Evolutionary conservation across 768 basidiomycete species (phyloP), one percentile per base, ranked within the genome.

Genomic region (Lentinus tigrinus): DNA sequence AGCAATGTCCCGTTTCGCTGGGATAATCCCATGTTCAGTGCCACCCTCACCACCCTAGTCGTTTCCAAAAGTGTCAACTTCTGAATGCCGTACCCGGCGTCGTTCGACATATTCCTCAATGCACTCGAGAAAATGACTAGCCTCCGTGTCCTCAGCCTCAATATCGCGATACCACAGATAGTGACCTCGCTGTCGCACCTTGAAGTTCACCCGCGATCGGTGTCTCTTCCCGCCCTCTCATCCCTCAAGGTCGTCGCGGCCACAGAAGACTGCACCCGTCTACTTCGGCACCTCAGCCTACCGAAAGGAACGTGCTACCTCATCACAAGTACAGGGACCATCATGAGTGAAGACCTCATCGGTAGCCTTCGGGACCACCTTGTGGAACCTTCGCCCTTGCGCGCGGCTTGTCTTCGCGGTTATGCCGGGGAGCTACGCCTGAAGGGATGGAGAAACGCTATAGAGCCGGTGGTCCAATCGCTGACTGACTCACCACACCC

Each of bases 151-250:
- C 19, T 58, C 9, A 46, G 48, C 2, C 52, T 58, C 2, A 46
- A 58, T 7, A 31, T 48, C 14, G 44, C 57, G 17, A 48, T 58
- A 14, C 57, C 57, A 37, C 50, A 37, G 26, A 28, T 58, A 3
- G 44, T 36, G 6, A 44, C 19, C 10, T 42, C 37, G 14, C 11
- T 38, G 1, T 38, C 8, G 9, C 27, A 50, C 2, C 36, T 58
- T 6, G 38, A 43, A 7, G 21, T 27, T 2, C 57, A 50, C 4
- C 24, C 28, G 9, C 52, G 57, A 0, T 48, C 21, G 0, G 8
- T 58, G 21, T 8, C 57, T 17, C 37, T 58, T 19, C 39, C 57
- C 19, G 19, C 23, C 13, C 42, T 58, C 3, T 38, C 16, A 7
- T 31, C 27, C 11, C 51, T 58, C 21, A 19, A 27, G 14, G 27